Base-by-base conservation (phyloP, 2,329 filamentous ascomycete species). In the Madurella fahalii region DNA sequence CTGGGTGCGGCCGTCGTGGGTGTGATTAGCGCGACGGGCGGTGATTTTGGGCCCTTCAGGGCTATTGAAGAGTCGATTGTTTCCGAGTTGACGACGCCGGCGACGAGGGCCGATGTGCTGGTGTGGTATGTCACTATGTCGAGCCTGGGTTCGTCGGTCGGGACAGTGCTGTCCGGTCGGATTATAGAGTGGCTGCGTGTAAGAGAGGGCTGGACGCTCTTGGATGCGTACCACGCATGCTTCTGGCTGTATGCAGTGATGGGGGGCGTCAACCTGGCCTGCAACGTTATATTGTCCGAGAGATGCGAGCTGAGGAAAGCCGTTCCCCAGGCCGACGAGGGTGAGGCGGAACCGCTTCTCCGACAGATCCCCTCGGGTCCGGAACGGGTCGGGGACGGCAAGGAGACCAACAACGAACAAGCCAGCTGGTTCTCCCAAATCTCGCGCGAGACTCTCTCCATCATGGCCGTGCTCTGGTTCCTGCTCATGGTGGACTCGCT, bases 41-140 rank as follows among this genome's bases (percentile, higher is more conserved):
- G 82, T 15, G 85, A 87, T 60, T 85, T 87, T 64, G 85, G 84
- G 0, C 84, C 85, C 0, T 87, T 87, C 60, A 73, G 84, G 39
- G 82, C 82, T 3, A 81, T 88, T 32, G 85, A 87, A 64, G 84
- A 87, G 71, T 83, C 79, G 0, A 82, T 80, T 34, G 65, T 87
- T 8, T 80, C 82, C 5, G 81, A 86, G 63, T 72, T 87, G 43
- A 85, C 82, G 0, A 75, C 70, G 0, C 74, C 77, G 0, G 68
- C 73, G 31, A 79, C 77, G 1, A 71, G 84, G 45, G 72, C 81
- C 13, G 83, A 87, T 67, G 82, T 87, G n/a, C 72, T 86, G 55
- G 77, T 80, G 9, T 87, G 84, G 84, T 85, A 87, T 62, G 77
- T 85, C 40, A 82, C 78, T 15, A 74, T 71, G 2, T 77, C 80